A percentile compares a stretch with the other conserved stretches of the same genome.
Evolutionary conservation across 106 monocot genomes (phyloP).

Genomic region (Cymbidium sinense): DNA sequence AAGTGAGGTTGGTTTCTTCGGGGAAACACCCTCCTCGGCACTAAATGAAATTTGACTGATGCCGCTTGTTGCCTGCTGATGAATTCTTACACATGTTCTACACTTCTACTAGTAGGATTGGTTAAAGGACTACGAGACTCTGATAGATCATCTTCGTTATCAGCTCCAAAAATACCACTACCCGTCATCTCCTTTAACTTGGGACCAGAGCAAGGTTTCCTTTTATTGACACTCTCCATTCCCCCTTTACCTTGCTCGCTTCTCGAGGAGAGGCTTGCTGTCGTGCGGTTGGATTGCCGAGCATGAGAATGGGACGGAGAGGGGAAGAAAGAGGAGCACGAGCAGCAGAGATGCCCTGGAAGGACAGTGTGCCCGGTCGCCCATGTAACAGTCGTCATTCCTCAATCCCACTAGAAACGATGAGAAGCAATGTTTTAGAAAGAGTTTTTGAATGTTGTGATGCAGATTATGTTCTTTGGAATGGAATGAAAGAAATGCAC

Average conservation of each 20-base stretch:
- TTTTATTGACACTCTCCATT: no score
- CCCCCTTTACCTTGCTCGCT: no score
- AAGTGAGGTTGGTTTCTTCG: conserved; percentile 55
- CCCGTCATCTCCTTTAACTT: conserved; percentile 91
- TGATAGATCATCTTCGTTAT: conserved; percentile 29
- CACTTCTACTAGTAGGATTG: conserved; percentile 37
- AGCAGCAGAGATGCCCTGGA: conserved; percentile 16
- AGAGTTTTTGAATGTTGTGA: neutral
- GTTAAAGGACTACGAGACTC: conserved; percentile 33
- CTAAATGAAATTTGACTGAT: no score
- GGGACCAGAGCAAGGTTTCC: conserved; percentile 73
- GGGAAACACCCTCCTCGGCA: conserved; percentile 54
- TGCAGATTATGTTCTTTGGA: neutral
- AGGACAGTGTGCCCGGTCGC: conserved; percentile 17
- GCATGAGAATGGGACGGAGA: conserved; percentile 37
- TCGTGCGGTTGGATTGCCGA: no score
- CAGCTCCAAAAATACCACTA: conserved; percentile 73
- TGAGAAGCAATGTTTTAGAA: neutral
- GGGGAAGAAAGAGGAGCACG: conserved; percentile 16
- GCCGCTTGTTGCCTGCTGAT: conserved; percentile 48
- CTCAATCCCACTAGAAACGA: neutral
- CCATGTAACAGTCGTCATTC: conserved; percentile 24
- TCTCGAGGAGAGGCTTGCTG: no score
- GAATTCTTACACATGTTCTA: conserved; percentile 27
- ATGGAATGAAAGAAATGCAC: neutral